Evolutionary conservation across 106 monocot genomes (phyloP).

Genomic region (Gastrodia elata): DNA sequence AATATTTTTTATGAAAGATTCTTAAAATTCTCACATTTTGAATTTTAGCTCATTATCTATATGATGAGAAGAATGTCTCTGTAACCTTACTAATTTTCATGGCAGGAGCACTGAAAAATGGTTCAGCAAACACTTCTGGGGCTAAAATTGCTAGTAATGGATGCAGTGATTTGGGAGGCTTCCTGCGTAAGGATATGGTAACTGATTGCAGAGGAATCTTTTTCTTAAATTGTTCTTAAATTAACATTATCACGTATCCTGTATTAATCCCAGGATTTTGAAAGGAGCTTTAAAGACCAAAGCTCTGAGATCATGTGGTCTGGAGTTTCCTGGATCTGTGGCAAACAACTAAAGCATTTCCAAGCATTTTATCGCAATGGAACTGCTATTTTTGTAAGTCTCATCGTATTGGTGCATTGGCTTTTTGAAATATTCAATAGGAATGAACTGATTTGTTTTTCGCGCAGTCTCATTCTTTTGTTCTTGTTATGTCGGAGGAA

Average conservation of each 20-base stretch:
- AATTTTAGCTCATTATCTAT: neutral
- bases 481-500: slow-evolving; percentile 79
- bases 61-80: neutral
- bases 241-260: neutral
- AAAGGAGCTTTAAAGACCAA: slow-evolving; percentile 19
- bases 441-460: neutral
- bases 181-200: slow-evolving; percentile 31
- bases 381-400: slow-evolving; percentile 53
- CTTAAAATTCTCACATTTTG: neutral
- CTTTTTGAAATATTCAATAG: slow-evolving; percentile 2
- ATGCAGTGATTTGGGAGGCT: slow-evolving; percentile 29
- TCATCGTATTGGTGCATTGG: neutral
- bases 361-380: slow-evolving; percentile 69
- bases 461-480: slow-evolving; percentile 77
- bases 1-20: neutral
- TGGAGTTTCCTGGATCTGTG: slow-evolving; percentile 64
- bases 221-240: neutral
- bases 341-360: slow-evolving; percentile 79
- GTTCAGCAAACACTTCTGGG: slow-evolving; percentile 5
- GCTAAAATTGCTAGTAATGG: slow-evolving; percentile 21
- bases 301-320: slow-evolving; percentile 64
- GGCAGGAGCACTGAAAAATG: slow-evolving; percentile 21
- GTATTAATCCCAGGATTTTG: slow-evolving; percentile 33
- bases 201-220: neutral
- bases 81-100: neutral